Evolutionary conservation across 1,284 basidiomycete genomes (phyloP).

Genomic region (Lignosus rhinocerotis): DNA sequence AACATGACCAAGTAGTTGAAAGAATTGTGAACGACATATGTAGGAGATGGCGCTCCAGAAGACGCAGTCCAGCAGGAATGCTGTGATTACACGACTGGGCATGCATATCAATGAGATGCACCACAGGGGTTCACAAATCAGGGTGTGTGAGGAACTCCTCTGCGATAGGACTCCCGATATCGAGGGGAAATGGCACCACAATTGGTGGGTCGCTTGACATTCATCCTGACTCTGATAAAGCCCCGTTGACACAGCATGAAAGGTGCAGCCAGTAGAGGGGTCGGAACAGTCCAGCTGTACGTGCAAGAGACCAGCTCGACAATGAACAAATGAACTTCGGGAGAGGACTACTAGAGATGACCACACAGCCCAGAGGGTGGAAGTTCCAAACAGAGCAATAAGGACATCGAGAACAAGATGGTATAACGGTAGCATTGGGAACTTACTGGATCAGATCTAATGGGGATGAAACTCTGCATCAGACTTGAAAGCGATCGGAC

Average conservation of each 20-base stretch:
- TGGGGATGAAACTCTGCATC: conserved; percentile 14
- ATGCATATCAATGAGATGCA: conserved; percentile 1
- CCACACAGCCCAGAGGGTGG: conserved; percentile 1
- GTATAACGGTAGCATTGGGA: not conserved
- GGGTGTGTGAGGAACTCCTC: conserved; percentile 26
- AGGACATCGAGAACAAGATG: not conserved
- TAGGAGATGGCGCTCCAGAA: conserved; percentile 46
- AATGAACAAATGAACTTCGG: conserved; percentile 11
- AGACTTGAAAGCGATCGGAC: conserved; percentile 2
- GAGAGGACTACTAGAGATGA: not conserved
- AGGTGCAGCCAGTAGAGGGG: conserved; percentile 17
- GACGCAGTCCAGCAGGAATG: conserved; percentile 53
- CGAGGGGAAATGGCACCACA: conserved; percentile 9
- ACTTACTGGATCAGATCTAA: conserved; percentile 1
- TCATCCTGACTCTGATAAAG: conserved; percentile 6
- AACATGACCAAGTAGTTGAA: conserved; percentile 22
- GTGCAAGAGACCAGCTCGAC: conserved; percentile 24
- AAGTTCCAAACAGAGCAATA: conserved; percentile 7
- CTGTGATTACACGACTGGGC: conserved; percentile 41
- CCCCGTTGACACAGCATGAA: conserved; percentile 13
- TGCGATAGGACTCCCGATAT: conserved; percentile 18
- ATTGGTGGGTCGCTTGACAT: conserved; percentile 16
- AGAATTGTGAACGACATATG: conserved; percentile 32
- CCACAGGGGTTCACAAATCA: conserved; percentile 27
- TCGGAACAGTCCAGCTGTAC: conserved; percentile 23